Evolutionary conservation across 1,139 yeast genomes (phyloP).

Genomic region (Protomyces inouyei): DNA sequence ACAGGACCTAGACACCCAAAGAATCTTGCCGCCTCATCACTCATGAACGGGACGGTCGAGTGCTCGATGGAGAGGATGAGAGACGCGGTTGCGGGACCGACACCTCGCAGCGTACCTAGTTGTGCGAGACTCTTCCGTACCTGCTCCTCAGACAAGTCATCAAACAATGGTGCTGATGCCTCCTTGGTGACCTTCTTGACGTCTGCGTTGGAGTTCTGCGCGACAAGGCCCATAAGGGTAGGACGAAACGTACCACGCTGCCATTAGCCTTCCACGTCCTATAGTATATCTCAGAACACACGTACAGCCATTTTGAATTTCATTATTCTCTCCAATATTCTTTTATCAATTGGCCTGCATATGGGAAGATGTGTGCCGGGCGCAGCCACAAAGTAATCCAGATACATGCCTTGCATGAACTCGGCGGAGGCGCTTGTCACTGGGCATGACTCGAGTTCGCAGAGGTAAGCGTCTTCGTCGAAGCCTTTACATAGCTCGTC

Average conservation of each 20-base stretch:
- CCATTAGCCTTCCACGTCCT: not conserved
- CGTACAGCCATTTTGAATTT: not conserved
- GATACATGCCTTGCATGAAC: not conserved
- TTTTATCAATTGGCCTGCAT: too few species aligned
- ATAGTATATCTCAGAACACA: not conserved
- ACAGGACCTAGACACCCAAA: not conserved
- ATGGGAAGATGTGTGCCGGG: not conserved
- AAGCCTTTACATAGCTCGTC: too few species aligned
- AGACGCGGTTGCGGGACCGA: slow-evolving; percentile 23
- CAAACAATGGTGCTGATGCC: not conserved
- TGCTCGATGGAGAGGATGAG: slow-evolving; percentile 4
- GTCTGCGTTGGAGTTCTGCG: not conserved
- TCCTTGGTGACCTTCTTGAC: not conserved
- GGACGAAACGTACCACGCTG: not conserved
- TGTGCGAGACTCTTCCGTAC: not conserved
- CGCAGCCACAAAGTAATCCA: not conserved
- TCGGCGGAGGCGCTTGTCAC: too few species aligned
- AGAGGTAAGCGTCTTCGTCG: too few species aligned
- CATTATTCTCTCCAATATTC: not conserved
- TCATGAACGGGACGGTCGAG: slow-evolving; percentile 8
- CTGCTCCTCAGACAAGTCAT: not conserved
- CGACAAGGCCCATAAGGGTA: not conserved
- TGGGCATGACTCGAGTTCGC: too few species aligned
- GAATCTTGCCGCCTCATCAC: slow-evolving; percentile 15
- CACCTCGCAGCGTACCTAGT: not conserved